Evolutionary conservation across 495 filamentous ascomycete genomes (phyloP).

Genomic region (Cercophora newfieldiana): DNA sequence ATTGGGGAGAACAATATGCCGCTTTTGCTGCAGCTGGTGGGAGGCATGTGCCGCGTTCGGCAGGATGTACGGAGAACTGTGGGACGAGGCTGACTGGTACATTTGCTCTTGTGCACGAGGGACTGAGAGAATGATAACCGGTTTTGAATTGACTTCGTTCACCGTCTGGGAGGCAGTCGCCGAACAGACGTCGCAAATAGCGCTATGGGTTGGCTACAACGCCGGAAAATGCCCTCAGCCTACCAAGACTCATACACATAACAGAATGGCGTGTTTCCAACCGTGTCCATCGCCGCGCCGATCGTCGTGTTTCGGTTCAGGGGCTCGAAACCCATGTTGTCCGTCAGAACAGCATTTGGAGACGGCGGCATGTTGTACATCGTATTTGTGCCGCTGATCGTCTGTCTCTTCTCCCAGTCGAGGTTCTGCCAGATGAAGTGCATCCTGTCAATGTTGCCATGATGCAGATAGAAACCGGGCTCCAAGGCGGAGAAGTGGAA

Average conservation of each 20-base stretch:
- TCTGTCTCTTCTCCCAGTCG: conserved; percentile 41
- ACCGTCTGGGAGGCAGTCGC: too few species aligned
- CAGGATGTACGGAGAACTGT: too few species aligned
- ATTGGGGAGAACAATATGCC: too few species aligned
- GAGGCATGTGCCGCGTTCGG: too few species aligned
- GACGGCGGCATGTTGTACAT: conserved; percentile 43
- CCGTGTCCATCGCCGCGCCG: conserved; percentile 21
- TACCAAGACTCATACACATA: conserved; percentile 29
- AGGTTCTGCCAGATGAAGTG: conserved; percentile 72
- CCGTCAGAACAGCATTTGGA: conserved; percentile 28
- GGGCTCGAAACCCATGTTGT: conserved; percentile 27
- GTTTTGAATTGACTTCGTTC: too few species aligned
- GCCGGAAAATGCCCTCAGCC: too few species aligned
- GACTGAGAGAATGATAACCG: too few species aligned
- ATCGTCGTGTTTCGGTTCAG: conserved; percentile 19
- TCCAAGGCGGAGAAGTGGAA: conserved; percentile 64
- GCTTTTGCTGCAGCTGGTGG: too few species aligned
- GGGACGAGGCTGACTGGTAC: too few species aligned
- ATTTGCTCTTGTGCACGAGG: too few species aligned
- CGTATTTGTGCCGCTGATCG: conserved; percentile 45
- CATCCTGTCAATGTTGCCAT: conserved; percentile 67
- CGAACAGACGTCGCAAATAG: too few species aligned
- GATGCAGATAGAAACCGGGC: conserved; percentile 70
- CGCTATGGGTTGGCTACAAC: too few species aligned
- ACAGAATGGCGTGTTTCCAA: conserved; percentile 26